Conservation (phyloP, 2,329 filamentous ascomycete genomes). For the Colletotrichum nymphaeae region DNA sequence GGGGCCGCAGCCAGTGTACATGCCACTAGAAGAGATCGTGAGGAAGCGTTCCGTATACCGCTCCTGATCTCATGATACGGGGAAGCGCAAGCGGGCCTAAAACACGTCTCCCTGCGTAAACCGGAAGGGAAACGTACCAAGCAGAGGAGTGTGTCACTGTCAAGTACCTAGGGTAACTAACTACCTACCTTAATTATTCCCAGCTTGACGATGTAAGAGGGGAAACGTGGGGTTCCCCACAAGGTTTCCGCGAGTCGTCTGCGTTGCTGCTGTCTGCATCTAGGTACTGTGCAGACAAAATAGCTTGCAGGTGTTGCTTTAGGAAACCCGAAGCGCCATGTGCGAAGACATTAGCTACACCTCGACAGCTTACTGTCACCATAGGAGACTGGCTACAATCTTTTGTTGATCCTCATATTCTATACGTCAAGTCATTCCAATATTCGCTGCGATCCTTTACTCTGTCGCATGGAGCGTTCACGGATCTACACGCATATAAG, state of each 20-base stretch:
- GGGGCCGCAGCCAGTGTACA: neutral
- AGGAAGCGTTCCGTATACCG: neutral
- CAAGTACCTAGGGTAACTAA: no score
- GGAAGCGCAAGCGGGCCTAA: slow-evolving; percentile 17
- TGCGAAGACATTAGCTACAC: neutral
- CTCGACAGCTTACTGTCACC: neutral
- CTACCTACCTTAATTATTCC: neutral
- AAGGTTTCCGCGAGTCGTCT: neutral
- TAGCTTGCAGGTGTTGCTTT: neutral
- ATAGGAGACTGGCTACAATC: neutral
- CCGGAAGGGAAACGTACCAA: neutral
- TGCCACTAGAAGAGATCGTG: slow-evolving; percentile 5
- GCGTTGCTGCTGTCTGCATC: neutral
- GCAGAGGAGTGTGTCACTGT: neutral
- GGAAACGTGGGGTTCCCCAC: slow-evolving; percentile 25
- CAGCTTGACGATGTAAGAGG: neutral
- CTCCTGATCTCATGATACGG: neutral
- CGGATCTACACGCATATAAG: neutral
- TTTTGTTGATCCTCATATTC: neutral
- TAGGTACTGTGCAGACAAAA: neutral
- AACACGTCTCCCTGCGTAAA: neutral
- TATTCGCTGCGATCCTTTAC: neutral
- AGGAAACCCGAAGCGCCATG: slow-evolving; percentile 11
- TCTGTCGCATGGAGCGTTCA: neutral
- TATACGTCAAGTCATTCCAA: neutral